Evolutionary conservation across 495 filamentous ascomycete genomes (phyloP).

Genomic region (Penicillium samsonianum): DNA sequence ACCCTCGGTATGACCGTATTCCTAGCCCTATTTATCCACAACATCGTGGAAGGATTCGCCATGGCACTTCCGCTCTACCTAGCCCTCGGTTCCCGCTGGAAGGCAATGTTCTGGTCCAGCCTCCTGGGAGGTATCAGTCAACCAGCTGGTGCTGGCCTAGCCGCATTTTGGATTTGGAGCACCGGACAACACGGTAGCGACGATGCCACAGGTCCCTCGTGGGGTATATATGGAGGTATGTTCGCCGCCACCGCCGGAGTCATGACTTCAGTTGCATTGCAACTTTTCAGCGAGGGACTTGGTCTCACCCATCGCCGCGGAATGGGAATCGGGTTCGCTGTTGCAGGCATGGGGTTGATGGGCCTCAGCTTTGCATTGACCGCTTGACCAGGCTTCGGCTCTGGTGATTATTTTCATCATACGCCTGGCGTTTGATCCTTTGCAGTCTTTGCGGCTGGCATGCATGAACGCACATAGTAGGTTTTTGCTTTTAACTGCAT

Average conservation of each 20-base stretch:
- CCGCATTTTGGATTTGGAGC: constrained; percentile 77
- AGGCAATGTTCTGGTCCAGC: constrained; percentile 82
- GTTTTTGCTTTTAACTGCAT: background rate
- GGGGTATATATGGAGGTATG: constrained; percentile 80
- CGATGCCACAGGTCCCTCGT: constrained; percentile 52
- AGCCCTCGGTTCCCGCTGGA: constrained; percentile 70
- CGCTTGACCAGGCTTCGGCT: constrained; percentile 35
- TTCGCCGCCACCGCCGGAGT: constrained; percentile 91
- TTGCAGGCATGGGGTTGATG: constrained; percentile 87
- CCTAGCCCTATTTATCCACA: constrained; percentile 94
- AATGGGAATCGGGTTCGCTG: constrained; percentile 81
- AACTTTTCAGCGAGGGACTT: constrained; percentile 84
- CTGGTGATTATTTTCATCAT: background rate
- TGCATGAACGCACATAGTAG: constrained; percentile 6
- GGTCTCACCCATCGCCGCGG: constrained; percentile 75
- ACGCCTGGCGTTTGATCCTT: background rate
- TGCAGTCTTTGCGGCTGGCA: constrained; percentile 4
- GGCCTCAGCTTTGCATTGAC: constrained; percentile 86
- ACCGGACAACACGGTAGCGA: constrained; percentile 50
- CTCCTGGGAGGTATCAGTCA: constrained; percentile 85
- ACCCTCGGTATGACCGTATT: constrained; percentile 86
- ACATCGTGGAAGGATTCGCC: constrained; percentile 95
- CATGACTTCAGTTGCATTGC: constrained; percentile 89
- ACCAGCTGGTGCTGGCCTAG: constrained; percentile 80
- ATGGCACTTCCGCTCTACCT: constrained; percentile 91